Evolutionary conservation across 2,329 filamentous ascomycete genomes (phyloP), one percentile per base, ranked within the genome.

Genomic region (Podosphaera fusca): DNA sequence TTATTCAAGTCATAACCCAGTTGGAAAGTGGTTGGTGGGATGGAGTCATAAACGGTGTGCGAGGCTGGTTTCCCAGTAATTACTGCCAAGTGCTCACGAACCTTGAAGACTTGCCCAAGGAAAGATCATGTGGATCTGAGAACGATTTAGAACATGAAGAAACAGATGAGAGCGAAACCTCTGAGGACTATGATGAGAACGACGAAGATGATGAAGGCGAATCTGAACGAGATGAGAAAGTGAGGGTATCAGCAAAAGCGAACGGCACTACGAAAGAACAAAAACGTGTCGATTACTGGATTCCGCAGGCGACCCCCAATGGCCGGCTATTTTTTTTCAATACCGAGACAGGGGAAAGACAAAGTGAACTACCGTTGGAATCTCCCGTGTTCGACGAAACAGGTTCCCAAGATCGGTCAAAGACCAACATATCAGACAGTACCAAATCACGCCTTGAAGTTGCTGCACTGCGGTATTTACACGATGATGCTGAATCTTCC

Each of bases 21-120:
- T 77, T 96, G 58, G 92, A 98, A 70, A 96, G 89, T 66, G 92
- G 92, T 58, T 98, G 92, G 92, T 98, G 92, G 92, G 92, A 98
- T 72, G 92, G 92, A 54, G 87, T 98, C 57, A 95, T 98, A 69
- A 92, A 95, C 66, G 87, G 89, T 59, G 85, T 95, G 63, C 83
- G 92, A 68, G 92, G 92, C 68, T 98, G 92, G 92, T 98, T 98
- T 69, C 92, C 92, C 42, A 96, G 90, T 75, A 98, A 98, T 70
- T 98, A 98, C 72, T 96, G 92, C 73, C 82, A 87, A 62, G 81
- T 92, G 61, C 84, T 96, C 64, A 79, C 81, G 59, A 82, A 81
- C 64, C 78, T 84, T 55, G 84, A 87, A 63, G 85, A 94, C 60
- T 74, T 84, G 35, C 76, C 78, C 47, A 81, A 86, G 56, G 72